Percentiles rank a stretch among this genome's conserved stretches.
Evolutionary conservation across 1,284 basidiomycete species (phyloP).

Genomic region (Puccinia novopanici): DNA sequence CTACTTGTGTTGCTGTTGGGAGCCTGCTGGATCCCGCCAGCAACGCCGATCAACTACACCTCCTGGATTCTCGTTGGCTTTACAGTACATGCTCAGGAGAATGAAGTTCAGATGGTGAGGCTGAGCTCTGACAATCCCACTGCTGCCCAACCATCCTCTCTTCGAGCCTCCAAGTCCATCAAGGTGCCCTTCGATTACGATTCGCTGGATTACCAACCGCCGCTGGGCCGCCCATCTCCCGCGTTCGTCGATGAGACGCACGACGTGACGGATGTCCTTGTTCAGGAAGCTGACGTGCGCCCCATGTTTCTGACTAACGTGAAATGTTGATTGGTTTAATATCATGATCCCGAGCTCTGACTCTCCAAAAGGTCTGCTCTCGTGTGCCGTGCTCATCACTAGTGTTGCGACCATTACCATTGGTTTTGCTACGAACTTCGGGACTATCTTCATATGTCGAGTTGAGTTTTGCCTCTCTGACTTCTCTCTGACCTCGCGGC

Average conservation of each 20-base stretch:
- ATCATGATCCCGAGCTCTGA: conserved; percentile 14
- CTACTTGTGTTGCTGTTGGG: conserved; percentile 74
- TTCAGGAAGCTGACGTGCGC: neutral
- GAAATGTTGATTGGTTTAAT: too few species aligned
- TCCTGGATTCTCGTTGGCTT: conserved; percentile 72
- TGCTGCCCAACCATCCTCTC: too few species aligned
- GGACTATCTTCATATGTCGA: conserved; percentile 28
- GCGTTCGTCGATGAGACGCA: neutral
- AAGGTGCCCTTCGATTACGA: too few species aligned
- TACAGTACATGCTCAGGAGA: conserved; percentile 57
- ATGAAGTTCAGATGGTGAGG: conserved; percentile 52
- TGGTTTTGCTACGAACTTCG: conserved; percentile 16
- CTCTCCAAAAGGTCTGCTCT: conserved; percentile 18
- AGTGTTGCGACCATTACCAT: conserved; percentile 33
- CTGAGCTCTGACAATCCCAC: too few species aligned
- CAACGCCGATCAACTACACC: conserved; percentile 74
- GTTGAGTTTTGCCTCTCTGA: conserved; percentile 17
- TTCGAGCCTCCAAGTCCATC: too few species aligned
- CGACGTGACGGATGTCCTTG: neutral
- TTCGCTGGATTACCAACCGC: conserved; percentile 2
- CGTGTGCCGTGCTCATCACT: conserved; percentile 11
- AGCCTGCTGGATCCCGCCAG: conserved; percentile 70
- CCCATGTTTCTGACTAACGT: too few species aligned
- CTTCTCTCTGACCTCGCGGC: neutral
- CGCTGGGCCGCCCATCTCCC: neutral